Percentiles rank a stretch among this genome's conserved stretches.
These are phyloP conservation scores for Claviceps maximensis DNA, from an alignment of 2,329 filamentous ascomycete genomes.

Conservation along the genomic window DNA sequence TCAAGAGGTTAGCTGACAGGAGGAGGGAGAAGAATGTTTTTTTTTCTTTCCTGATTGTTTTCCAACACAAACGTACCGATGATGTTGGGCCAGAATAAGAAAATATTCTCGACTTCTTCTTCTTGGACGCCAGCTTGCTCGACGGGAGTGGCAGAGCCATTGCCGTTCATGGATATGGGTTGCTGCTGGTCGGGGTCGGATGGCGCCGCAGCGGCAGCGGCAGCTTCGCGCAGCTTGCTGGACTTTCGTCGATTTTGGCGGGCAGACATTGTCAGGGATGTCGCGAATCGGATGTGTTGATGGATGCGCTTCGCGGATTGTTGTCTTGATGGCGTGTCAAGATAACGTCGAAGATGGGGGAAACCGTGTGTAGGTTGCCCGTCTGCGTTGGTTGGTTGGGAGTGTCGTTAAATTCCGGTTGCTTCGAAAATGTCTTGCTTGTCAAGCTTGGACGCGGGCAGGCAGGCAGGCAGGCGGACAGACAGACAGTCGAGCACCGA, in stretches of 20 bases:
- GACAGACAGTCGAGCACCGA: no score
- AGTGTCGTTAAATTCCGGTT: no score
- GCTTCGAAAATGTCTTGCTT: background rate
- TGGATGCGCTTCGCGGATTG: background rate
- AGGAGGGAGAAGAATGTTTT: background rate
- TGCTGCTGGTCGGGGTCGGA: slow-evolving; percentile 16
- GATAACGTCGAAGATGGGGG: background rate
- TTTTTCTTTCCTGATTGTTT: background rate
- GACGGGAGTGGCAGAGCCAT: slow-evolving; percentile 26
- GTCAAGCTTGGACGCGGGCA: background rate
- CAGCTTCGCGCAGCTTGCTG: slow-evolving; percentile 18
- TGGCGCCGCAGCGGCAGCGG: slow-evolving; percentile 6
- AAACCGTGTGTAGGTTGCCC: background rate
- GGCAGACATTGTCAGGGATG: slow-evolving; percentile 20
- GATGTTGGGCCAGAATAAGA: slow-evolving; percentile 68
- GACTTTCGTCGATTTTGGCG: slow-evolving; percentile 27
- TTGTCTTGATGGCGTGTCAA: background rate
- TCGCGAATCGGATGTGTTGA: background rate
- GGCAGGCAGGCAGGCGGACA: no score
- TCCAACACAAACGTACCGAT: slow-evolving; percentile 47
- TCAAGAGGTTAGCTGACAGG: background rate
- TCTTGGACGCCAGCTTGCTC: slow-evolving; percentile 23
- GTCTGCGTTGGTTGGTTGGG: background rate
- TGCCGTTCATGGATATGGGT: slow-evolving; percentile 28
- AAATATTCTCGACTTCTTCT: slow-evolving; percentile 54